Evolutionary conservation across 1,284 basidiomycete species (phyloP).

Genomic region (Ceratobasidium sp.): DNA sequence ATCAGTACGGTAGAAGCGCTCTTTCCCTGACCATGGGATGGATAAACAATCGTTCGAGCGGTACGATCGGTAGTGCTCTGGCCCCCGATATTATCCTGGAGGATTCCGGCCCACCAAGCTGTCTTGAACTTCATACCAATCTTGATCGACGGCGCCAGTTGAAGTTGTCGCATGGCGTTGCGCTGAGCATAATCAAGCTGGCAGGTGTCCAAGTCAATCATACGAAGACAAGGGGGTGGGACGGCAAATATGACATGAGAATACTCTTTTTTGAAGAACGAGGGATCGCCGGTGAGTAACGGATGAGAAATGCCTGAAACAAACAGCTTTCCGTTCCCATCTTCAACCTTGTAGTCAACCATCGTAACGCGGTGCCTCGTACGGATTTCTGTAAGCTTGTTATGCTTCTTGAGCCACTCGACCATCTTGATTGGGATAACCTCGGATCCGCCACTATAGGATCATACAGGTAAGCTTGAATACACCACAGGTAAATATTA

Average conservation of each 20-base stretch:
- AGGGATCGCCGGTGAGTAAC: conserved; percentile 43
- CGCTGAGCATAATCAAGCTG: conserved; percentile 53
- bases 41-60: conserved; percentile 25
- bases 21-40: conserved; percentile 8
- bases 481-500: too few relatives aligned
- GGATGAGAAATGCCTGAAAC: conserved; percentile 46
- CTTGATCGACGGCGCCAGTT: conserved; percentile 56
- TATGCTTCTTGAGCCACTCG: conserved; percentile 50
- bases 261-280: conserved; percentile 46
- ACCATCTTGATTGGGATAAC: conserved; percentile 55
- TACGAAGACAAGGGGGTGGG: conserved; percentile 53
- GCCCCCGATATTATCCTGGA: conserved; percentile 15
- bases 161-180: conserved; percentile 54
- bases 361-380: conserved; percentile 46
- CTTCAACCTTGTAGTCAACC: conserved; percentile 54
- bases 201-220: conserved; percentile 53
- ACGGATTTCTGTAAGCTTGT: not conserved
- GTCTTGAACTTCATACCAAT: conserved; percentile 60
- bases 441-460: conserved; percentile 4
- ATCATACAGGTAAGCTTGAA: not conserved
- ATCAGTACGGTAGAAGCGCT: conserved; percentile 26
- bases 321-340: conserved; percentile 47
- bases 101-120: too few relatives aligned
- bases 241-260: conserved; percentile 57
- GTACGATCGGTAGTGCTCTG: conserved; percentile 55